Evolutionary conservation across 768 basidiomycete genomes (phyloP).

Genomic region (Lentinula boryana): DNA sequence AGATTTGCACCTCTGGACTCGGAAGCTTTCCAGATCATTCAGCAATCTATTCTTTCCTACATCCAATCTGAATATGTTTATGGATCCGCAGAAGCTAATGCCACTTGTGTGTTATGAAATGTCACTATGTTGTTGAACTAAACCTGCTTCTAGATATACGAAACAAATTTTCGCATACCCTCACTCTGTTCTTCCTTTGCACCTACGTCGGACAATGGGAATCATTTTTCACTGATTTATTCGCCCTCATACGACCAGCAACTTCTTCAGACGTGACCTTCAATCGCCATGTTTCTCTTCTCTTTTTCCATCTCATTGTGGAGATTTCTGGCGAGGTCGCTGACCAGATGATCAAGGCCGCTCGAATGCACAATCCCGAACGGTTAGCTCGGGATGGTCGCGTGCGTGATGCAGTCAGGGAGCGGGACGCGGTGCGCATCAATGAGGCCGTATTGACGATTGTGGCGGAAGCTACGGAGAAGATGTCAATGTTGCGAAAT

Average conservation of each 20-base stretch:
- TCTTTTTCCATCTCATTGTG: constrained; percentile 87
- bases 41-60: constrained; percentile 74
- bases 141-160: constrained; percentile 57
- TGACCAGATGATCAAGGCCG: constrained; percentile 89
- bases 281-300: constrained; percentile 80
- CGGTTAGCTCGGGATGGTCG: constrained; percentile 78
- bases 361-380: constrained; percentile 61
- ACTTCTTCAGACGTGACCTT: constrained; percentile 52
- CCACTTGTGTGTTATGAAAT: constrained; percentile 61
- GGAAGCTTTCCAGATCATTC: constrained; percentile 64
- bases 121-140: constrained; percentile 7
- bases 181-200: constrained; percentile 84
- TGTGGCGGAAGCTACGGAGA: constrained; percentile 63
- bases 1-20: constrained; percentile 67
- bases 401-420: constrained; percentile 86
- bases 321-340: constrained; percentile 98
- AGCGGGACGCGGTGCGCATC: constrained; percentile 79
- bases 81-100: constrained; percentile 76
- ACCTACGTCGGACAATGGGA: constrained; percentile 86
- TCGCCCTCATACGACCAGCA: constrained; percentile 62
- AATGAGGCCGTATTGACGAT: constrained; percentile 86
- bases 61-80: constrained; percentile 85
- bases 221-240: constrained; percentile 74
- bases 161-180: constrained; percentile 92
- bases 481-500: constrained; percentile 49